Evolutionary conservation across 1,139 yeast genomes (phyloP).

Genomic region (Nadsonia commutata): DNA sequence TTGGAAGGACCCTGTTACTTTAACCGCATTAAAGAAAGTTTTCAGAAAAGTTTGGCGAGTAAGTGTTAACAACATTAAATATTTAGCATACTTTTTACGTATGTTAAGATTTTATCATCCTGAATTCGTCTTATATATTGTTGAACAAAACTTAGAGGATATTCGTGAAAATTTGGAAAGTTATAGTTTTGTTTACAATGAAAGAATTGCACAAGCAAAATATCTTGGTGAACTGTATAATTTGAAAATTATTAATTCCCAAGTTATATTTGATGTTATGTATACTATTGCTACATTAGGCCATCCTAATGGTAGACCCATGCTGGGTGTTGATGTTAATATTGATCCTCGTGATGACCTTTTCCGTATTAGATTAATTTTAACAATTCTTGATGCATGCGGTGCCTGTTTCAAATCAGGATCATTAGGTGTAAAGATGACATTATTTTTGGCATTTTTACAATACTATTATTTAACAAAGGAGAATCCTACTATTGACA

Average conservation of each 20-base stretch:
- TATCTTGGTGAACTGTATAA: constrained; percentile 48
- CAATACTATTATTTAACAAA: constrained; percentile 67
- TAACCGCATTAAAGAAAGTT: constrained; percentile 31
- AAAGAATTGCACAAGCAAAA: constrained; percentile 49
- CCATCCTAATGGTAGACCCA: constrained; percentile 49
- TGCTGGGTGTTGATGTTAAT: constrained; percentile 29
- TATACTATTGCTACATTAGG: constrained; percentile 54
- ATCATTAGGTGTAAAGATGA: constrained; percentile 21
- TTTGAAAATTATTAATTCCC: constrained; percentile 32
- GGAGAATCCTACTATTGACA: constrained; percentile 50
- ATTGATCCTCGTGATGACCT: constrained; percentile 54
- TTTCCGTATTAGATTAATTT: constrained; percentile 50
- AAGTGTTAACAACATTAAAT: constrained; percentile 38
- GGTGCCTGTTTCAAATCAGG: constrained; percentile 10
- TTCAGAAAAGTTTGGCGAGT: constrained; percentile 52
- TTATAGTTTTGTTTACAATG: constrained; percentile 44
- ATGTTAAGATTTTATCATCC: constrained; percentile 26
- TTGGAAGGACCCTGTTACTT: constrained; percentile 31
- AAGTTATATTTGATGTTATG: constrained; percentile 38
- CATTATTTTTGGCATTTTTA: constrained; percentile 42
- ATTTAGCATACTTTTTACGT: constrained; percentile 36
- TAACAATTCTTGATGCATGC: constrained; percentile 25
- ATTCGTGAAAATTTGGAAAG: constrained; percentile 52
- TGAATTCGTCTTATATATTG: constrained; percentile 29
- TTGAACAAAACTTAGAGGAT: constrained; percentile 56